Conservation (phyloP, 2,329 filamentous ascomycete species). For the Fusarium cyanostomum region DNA sequence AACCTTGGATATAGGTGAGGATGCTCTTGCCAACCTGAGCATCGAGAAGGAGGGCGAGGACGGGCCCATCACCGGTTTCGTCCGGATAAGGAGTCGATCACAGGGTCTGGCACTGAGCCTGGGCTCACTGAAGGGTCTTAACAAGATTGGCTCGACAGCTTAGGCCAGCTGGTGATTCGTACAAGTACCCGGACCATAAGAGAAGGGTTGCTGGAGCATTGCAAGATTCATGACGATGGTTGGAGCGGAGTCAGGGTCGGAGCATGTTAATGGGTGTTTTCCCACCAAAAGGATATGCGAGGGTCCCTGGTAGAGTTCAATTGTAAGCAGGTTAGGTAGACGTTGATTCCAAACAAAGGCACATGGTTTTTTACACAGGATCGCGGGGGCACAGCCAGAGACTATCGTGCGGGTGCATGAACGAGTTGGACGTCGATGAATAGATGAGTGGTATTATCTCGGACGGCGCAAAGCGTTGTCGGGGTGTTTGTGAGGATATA, state of each 20-base stretch:
- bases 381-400: neutral
- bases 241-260: conserved; percentile 45
- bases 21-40: conserved; percentile 94
- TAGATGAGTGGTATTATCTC: conserved; percentile 7
- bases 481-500: neutral
- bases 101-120: conserved; percentile 94
- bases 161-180: conserved; percentile 30
- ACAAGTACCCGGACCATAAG: conserved; percentile 21
- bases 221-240: conserved; percentile 44
- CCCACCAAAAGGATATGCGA: conserved; percentile 45
- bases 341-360: conserved; percentile 40
- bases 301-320: conserved; percentile 43
- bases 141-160: conserved; percentile 70
- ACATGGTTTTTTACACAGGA: conserved; percentile 24
- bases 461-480: neutral
- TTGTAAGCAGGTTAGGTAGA: conserved; percentile 46
- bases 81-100: conserved; percentile 95
- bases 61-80: conserved; percentile 95
- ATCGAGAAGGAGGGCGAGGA: conserved; percentile 98
- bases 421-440: neutral
- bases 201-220: conserved; percentile 33
- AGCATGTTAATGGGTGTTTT: conserved; percentile 48
- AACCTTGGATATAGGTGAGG: conserved; percentile 76
- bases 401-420: neutral
- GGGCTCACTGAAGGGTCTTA: conserved; percentile 92